Conservation (phyloP, 1,284 basidiomycete species). For the Xerocomus amazonicus region DNA sequence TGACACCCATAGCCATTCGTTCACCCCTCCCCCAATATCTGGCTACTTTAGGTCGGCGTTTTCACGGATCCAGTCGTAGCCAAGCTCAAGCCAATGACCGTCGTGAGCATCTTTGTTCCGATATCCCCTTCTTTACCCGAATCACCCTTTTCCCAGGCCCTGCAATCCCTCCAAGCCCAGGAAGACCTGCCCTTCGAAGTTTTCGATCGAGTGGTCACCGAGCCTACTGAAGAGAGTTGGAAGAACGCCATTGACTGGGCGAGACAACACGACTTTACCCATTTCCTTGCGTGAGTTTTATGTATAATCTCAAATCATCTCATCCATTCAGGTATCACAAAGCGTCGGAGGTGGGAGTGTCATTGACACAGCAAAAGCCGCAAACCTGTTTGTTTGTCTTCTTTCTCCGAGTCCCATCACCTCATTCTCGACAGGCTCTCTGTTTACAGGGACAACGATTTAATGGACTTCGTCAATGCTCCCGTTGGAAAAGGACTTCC, state of each 20-base stretch:
- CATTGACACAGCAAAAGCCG: slow-evolving; percentile 93
- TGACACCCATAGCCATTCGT: slow-evolving; percentile 23
- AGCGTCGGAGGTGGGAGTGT: slow-evolving; percentile 94
- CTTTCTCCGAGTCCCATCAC: not conserved
- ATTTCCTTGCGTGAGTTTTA: slow-evolving; percentile 77
- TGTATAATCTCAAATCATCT: slow-evolving; percentile 3
- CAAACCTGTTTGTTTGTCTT: slow-evolving; percentile 67
- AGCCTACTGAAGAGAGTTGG: slow-evolving; percentile 91
- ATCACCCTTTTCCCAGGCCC: slow-evolving; percentile 45
- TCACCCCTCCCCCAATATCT: slow-evolving; percentile 5
- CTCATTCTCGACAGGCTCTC: slow-evolving; percentile 52
- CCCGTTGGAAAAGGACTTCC: slow-evolving; percentile 92
- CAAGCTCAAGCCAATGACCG: slow-evolving; percentile 79
- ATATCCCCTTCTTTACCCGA: not conserved
- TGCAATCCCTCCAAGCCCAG: slow-evolving; percentile 73
- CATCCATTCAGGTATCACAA: slow-evolving; percentile 4
- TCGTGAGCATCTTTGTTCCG: slow-evolving; percentile 43
- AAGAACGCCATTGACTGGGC: slow-evolving; percentile 87
- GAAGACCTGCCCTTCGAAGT: slow-evolving; percentile 77
- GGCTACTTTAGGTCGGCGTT: slow-evolving; percentile 72
- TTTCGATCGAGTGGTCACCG: slow-evolving; percentile 81
- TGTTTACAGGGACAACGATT: slow-evolving; percentile 86
- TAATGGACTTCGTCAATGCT: slow-evolving; percentile 97
- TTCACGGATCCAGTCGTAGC: slow-evolving; percentile 90
- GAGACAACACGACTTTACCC: slow-evolving; percentile 82